Evolutionary conservation across 148 eudicot genomes (phyloP), one percentile per base, ranked within the genome.

Genomic region (Mesembryanthemum crystallinum): DNA sequence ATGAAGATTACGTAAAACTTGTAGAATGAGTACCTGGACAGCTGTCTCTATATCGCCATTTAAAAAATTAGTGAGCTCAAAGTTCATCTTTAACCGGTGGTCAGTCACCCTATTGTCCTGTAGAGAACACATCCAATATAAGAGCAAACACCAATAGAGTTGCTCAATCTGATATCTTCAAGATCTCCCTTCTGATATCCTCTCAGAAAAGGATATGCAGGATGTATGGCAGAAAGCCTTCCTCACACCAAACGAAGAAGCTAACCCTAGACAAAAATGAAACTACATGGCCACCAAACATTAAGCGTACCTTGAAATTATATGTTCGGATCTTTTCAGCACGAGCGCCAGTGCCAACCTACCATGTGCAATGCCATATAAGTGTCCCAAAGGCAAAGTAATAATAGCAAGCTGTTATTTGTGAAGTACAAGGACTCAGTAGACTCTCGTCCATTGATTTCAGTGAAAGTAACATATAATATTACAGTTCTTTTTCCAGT

Each of bases 341-440:
- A 71, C 98, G 98, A 69, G 99, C 87, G 79, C 99, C 99, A 51
- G 98, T 89, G 72, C 99, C 99, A 77, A 95, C 92, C 99, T 95
- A 88, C 45, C 81, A 92, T 77, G 77, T 47, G 29, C n/a, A 81
- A 62, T 28, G 42, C 30, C 67, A 73, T 58, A 69, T 77, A 51
- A 81, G 69, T 20, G 67, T 30, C 42, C 43, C 21, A 18, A 33
- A 64, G 28, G 55, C 12, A 60, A 33, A 30, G 68, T 23, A 35
- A 60, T 33, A 52, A 43, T 29, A 72, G 28, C 67, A 43, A 58
- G 29, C 20, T 24, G 17, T 55, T 21, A 54, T 18, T 4, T 42
- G 65, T 63, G 37, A 51, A 33, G 62, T 59, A 69, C 69, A 32
- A 12, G 12, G 3, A 0, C 27, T 55, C 68, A 61, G 65, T 39